phyloP scores from a whole-genome alignment of 495 filamentous ascomycete species.

The Hyaloscypha finlandica region DNA sequence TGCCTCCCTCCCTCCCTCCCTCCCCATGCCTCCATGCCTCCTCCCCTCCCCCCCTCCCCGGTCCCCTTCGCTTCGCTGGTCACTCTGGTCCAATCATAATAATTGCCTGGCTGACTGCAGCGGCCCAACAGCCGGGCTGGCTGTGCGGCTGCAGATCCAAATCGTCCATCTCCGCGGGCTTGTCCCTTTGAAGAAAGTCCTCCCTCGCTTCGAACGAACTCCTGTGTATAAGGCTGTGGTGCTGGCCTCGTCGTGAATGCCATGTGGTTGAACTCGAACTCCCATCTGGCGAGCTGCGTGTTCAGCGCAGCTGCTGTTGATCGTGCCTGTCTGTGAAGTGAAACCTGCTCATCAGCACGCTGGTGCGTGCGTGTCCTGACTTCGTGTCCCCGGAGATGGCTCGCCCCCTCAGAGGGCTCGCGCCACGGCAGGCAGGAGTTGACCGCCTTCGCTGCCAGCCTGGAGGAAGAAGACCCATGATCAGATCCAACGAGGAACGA shows the following conservation, averaged over 20 bases:
- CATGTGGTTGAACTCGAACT: no score
- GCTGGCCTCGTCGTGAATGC: background rate
- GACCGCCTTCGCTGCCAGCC: background rate
- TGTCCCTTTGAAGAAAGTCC: slow-evolving; percentile 13
- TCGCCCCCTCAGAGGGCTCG: background rate
- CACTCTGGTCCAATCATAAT: no score
- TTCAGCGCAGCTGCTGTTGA: background rate
- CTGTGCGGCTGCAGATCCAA: slow-evolving; percentile 9
- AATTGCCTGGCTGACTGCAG: background rate
- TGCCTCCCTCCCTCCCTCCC: no score
- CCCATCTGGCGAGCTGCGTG: background rate
- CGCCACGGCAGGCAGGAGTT: background rate
- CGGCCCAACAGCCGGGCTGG: background rate
- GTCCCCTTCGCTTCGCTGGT: no score
- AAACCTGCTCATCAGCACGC: background rate
- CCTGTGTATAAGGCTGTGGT: slow-evolving; percentile 22
- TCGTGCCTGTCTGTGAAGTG: background rate
- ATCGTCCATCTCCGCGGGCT: slow-evolving; percentile 22
- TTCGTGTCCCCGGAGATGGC: background rate
- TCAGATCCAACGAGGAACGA: background rate
- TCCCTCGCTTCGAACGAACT: slow-evolving; percentile 6
- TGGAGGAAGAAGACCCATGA: background rate
- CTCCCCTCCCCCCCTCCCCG: no score
- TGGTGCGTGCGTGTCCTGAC: background rate
- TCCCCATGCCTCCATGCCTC: no score